These are phyloP conservation scores for Psilocybe subaeruginosa DNA, from an alignment of 768 basidiomycete genomes.

Conservation along the genomic window DNA sequence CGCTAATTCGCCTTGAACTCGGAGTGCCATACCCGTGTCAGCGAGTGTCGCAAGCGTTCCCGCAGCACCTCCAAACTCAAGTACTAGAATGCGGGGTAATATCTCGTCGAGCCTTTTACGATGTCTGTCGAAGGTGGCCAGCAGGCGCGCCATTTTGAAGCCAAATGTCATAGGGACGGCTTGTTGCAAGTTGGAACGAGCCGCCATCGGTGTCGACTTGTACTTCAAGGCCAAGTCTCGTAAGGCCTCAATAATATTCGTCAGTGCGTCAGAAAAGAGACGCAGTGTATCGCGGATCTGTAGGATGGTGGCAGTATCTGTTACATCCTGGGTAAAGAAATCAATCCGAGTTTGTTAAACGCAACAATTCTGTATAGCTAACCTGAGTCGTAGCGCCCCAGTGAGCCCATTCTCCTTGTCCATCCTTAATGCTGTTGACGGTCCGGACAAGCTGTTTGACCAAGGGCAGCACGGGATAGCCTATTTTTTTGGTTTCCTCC, in stretches of 20 bases:
- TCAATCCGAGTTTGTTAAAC: not conserved
- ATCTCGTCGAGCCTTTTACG: constrained; percentile 38
- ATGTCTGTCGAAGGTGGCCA: constrained; percentile 46
- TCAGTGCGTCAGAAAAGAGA: constrained; percentile 29
- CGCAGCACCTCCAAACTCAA: constrained; percentile 49
- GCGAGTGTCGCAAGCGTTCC: constrained; percentile 48
- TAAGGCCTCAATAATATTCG: constrained; percentile 30
- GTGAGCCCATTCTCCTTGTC: constrained; percentile 49
- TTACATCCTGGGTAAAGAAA: constrained; percentile 40
- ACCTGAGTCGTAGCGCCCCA: constrained; percentile 55
- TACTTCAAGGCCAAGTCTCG: constrained; percentile 31
- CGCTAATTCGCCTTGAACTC: constrained; percentile 33
- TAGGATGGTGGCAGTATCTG: constrained; percentile 47
- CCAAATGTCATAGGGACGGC: constrained; percentile 51
- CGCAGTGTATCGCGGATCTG: constrained; percentile 43
- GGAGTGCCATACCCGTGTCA: constrained; percentile 36
- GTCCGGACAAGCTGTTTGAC: constrained; percentile 44
- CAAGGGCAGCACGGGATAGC: constrained; percentile 47
- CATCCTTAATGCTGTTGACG: constrained; percentile 33
- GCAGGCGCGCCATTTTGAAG: constrained; percentile 47
- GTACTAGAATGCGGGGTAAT: constrained; percentile 36
- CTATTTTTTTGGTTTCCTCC: constrained; percentile 43
- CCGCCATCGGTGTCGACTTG: constrained; percentile 45
- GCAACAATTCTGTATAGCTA: constrained; percentile 1
- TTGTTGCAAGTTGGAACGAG: constrained; percentile 49